phyloP scores from a whole-genome alignment of 1,284 basidiomycete genomes.

The Apiotrichum porosum region DNA sequence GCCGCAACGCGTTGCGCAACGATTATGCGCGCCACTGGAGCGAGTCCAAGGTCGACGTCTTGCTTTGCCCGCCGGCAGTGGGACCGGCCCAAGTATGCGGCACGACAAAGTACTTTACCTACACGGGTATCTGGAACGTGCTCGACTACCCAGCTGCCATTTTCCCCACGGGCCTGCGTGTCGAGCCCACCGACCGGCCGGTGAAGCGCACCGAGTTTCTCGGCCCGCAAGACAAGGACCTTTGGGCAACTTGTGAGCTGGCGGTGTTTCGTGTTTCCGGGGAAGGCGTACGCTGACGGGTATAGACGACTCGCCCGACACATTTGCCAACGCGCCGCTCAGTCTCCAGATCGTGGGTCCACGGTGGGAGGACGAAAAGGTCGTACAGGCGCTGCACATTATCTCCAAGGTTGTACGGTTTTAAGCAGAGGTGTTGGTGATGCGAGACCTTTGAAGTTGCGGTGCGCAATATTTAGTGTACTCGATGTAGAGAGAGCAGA shows the following conservation, averaged over 20 bases:
- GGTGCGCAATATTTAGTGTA: too few relatives aligned
- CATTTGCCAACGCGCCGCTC: constrained; percentile 22
- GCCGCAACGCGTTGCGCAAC: constrained; percentile 28
- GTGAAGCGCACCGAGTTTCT: constrained; percentile 49
- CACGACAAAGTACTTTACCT: constrained; percentile 47
- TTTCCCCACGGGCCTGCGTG: constrained; percentile 58
- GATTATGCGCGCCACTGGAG: constrained; percentile 25
- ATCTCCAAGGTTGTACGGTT: constrained; percentile 7
- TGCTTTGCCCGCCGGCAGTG: constrained; percentile 37
- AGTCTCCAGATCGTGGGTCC: constrained; percentile 21
- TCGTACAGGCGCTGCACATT: constrained; percentile 17
- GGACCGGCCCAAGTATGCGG: constrained; percentile 33
- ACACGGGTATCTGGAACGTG: constrained; percentile 63
- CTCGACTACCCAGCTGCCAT: constrained; percentile 63
- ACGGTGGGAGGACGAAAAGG: constrained; percentile 28
- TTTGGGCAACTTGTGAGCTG: constrained; percentile 56
- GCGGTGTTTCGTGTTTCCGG: too few relatives aligned
- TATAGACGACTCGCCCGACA: constrained; percentile 13
- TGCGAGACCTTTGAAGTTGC: too few relatives aligned
- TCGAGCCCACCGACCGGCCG: constrained; percentile 7
- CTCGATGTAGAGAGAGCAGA: too few relatives aligned
- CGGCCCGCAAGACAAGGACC: constrained; percentile 50
- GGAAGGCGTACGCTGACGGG: background rate
- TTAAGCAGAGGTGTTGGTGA: too few relatives aligned
- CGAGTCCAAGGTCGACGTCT: constrained; percentile 31